Evolutionary conservation across 2,329 filamentous ascomycete species (phyloP), one percentile per base, ranked within the genome.

Genomic region (Kalmusia sp.): DNA sequence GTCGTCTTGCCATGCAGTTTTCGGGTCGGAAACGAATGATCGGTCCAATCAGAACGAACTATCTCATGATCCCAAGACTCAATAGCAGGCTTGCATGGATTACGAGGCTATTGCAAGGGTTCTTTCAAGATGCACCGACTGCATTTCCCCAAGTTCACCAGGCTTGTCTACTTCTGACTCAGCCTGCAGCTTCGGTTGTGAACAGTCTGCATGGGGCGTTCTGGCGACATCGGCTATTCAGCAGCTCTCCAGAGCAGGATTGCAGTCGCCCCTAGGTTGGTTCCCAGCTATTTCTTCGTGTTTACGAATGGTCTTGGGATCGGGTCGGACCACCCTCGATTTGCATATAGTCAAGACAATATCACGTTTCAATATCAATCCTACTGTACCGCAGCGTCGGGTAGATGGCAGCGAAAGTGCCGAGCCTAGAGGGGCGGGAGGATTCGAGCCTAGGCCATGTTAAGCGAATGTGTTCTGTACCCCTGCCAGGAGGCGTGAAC

Each of bases 401-500:
- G 15, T 19, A 43, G 15, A 43, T 43, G 39, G 31, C 28, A n/a
- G 39, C 39, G 39, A 19, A 43, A 43, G 25, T 43, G 39, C 39
- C 39, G 39, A 43, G 39, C 28, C 27, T 17, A 44, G 40, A 31
- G n/a, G 28, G 28, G 30, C 43, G 43, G 43, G 43, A 46, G 43
- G 43, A 46, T 34, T 46, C 21, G 12, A 11, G 19, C 12, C 43
- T 25, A 46, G 12, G 21, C 43, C 30, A 14, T 24, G 17, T 34
- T 34, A 24, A 46, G 43, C 43, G 43, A 35, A 34, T 25, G 21
- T n/a, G 30, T 25, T 35, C 30, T 25, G 6, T 34, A 46, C 9
- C 43, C 43, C 21, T 46, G 43, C 30, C 17, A 46, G 30, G 30
- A 46, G 43, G 43, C 43, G 43, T 43, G 15, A n/a, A n/a, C n/a